These are phyloP conservation scores for Lactarius akahatsu DNA, from an alignment of 768 basidiomycete genomes.

Conservation along the genomic window DNA sequence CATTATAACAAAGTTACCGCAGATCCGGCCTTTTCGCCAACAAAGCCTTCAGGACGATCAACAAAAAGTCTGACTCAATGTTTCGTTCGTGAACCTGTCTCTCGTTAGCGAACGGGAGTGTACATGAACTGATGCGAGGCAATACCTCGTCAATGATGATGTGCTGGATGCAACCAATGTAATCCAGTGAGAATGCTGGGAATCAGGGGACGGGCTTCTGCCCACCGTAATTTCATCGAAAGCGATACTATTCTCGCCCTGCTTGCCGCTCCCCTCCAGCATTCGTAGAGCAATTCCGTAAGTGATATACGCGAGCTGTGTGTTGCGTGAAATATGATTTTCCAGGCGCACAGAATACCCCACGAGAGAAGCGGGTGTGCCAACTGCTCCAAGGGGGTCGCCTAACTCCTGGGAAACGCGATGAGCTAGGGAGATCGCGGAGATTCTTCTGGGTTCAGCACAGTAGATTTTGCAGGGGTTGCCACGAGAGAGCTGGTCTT, in stretches of 20 bases:
- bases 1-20: conserved; percentile 50
- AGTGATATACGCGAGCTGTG: conserved; percentile 80
- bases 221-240: conserved; percentile 94
- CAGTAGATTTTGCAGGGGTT: conserved; percentile 87
- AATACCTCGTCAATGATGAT: conserved; percentile 91
- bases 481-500: conserved; percentile 80
- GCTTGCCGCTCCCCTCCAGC: conserved; percentile 83
- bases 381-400: conserved; percentile 75
- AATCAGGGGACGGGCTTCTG: conserved; percentile 14
- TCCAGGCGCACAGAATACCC: conserved; percentile 96
- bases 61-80: conserved; percentile 95
- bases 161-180: conserved; percentile 50
- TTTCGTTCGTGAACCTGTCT: conserved; percentile 88
- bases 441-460: conserved; percentile 94
- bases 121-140: conserved; percentile 18
- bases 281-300: conserved; percentile 95
- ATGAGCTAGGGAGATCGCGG: conserved; percentile 93
- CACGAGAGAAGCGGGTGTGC: conserved; percentile 74
- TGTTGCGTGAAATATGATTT: conserved; percentile 77
- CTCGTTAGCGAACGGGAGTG: conserved; percentile 1
- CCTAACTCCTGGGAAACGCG: conserved; percentile 93
- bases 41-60: conserved; percentile 88
- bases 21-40: conserved; percentile 73
- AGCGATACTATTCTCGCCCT: conserved; percentile 67
- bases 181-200: conserved; percentile 22